Evolutionary conservation across 345 rosid genomes (phyloP).

Genomic region (Syzygium jambos): DNA sequence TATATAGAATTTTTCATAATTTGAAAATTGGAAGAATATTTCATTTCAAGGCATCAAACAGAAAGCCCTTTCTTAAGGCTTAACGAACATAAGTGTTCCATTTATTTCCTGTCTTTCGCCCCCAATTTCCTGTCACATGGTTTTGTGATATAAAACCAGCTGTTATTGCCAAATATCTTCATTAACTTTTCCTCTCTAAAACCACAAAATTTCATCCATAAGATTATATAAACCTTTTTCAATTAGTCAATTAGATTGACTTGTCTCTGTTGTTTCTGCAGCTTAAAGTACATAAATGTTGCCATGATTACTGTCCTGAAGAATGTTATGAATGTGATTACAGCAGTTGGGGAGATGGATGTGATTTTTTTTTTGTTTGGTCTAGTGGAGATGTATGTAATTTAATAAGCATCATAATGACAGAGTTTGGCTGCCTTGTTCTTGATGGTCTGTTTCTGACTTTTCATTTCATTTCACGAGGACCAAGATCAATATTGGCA

Average conservation of each 20-base stretch:
- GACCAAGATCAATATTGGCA: background rate
- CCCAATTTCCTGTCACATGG: background rate
- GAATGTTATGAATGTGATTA: conserved; percentile 94
- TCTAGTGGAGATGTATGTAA: conserved; percentile 8
- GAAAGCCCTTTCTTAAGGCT: background rate
- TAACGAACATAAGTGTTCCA: background rate
- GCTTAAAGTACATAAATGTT: conserved; percentile 93
- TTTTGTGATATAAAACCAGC: background rate
- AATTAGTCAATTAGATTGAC: background rate
- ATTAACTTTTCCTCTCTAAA: background rate
- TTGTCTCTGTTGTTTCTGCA: conserved; percentile 26
- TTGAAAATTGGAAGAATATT: background rate
- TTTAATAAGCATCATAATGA: conserved; percentile 79
- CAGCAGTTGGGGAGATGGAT: conserved; percentile 90
- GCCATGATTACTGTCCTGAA: conserved; percentile 97
- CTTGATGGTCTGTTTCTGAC: conserved; percentile 60
- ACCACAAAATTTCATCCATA: background rate
- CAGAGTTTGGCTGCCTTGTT: conserved; percentile 97
- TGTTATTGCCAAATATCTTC: background rate
- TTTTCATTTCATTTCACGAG: background rate
- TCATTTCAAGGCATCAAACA: background rate
- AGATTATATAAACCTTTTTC: background rate
- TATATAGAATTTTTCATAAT: background rate
- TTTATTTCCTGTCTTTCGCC: background rate
- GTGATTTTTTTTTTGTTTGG: too few relatives aligned